Evolutionary conservation across 768 basidiomycete species (phyloP).

Genomic region (Xanthoconium purpureum): DNA sequence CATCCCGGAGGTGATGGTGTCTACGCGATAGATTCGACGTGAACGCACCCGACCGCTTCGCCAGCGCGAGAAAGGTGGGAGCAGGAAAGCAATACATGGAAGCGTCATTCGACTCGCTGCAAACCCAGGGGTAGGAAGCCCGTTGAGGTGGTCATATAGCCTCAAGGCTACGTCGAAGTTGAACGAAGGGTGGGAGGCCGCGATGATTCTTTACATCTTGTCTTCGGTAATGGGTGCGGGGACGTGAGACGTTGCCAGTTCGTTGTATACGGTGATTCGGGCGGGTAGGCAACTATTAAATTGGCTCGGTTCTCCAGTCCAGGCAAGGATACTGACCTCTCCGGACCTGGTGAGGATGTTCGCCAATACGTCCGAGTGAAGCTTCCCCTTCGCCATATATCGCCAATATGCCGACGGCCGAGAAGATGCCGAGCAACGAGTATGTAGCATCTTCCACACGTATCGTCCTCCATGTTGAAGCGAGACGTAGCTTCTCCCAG

Average conservation of each 20-base stretch:
- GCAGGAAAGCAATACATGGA: neutral
- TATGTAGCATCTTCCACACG: neutral
- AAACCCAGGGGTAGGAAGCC: neutral
- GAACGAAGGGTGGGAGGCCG: neutral
- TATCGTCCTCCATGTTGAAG: neutral
- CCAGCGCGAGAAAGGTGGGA: neutral
- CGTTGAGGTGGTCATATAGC: neutral
- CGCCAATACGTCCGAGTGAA: neutral
- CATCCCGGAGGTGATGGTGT: neutral
- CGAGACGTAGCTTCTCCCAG: neutral
- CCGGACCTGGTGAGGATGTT: neutral
- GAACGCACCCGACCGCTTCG: too few species aligned
- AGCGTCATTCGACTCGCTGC: neutral
- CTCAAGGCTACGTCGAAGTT: neutral
- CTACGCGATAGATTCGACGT: too few species aligned
- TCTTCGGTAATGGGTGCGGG: neutral
- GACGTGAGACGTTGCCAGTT: neutral
- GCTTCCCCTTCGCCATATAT: neutral
- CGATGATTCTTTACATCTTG: neutral
- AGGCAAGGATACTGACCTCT: neutral
- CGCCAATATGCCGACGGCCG: neutral
- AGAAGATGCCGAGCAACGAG: neutral
- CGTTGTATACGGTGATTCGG: neutral
- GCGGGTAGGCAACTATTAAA: neutral
- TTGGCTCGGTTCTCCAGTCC: neutral